These are phyloP conservation scores for Populus ilicifolia DNA, from an alignment of 345 rosid genomes.

Conservation along the genomic window DNA sequence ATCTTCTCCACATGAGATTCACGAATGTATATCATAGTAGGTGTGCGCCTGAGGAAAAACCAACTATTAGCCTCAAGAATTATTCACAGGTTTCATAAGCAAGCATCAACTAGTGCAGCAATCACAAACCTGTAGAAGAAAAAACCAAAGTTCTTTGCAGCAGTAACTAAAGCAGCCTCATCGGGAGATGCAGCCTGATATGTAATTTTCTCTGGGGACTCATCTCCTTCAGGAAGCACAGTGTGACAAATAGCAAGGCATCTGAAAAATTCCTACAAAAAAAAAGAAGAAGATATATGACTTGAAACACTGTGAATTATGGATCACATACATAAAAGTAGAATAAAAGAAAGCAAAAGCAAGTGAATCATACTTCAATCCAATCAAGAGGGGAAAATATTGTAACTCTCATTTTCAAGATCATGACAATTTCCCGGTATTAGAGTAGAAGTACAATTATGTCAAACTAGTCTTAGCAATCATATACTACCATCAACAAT, in stretches of 20 bases:
- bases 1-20: slow-evolving; percentile 98
- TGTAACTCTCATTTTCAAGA: not conserved
- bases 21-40: slow-evolving; percentile 85
- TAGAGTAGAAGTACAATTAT: not conserved
- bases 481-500: not conserved
- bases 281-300: slow-evolving; percentile 11
- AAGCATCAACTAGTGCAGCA: not conserved
- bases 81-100: not conserved
- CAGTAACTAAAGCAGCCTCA: slow-evolving; percentile 95
- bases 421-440: not conserved
- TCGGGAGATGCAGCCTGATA: slow-evolving; percentile 99
- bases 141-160: slow-evolving; percentile 98
- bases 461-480: slow-evolving; percentile 1
- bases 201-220: slow-evolving; percentile 78
- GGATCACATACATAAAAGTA: not conserved
- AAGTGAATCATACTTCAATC: not conserved
- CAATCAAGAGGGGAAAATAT: not conserved
- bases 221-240: slow-evolving; percentile 98
- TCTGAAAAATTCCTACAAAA: slow-evolving; percentile 87
- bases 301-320: not conserved
- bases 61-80: slow-evolving; percentile 17
- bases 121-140: slow-evolving; percentile 74
- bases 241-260: slow-evolving; percentile 99
- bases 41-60: slow-evolving; percentile 72
- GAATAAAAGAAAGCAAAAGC: not conserved